These are phyloP conservation scores for Neofusicoccum laricinum DNA, from an alignment of 2,329 filamentous ascomycete genomes.

Conservation along the genomic window DNA sequence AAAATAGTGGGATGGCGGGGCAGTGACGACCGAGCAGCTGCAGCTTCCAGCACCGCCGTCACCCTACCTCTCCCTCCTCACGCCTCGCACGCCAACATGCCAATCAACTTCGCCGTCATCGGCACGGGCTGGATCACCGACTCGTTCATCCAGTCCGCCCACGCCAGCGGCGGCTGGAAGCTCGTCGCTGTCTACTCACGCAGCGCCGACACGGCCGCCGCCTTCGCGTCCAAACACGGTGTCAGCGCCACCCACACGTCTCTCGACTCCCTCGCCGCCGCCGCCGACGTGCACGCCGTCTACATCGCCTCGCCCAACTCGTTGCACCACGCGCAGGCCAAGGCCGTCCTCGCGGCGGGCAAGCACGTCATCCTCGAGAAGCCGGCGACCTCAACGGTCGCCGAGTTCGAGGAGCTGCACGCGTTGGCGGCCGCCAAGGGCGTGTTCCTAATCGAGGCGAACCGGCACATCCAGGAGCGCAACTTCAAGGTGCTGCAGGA, in stretches of 20 bases:
- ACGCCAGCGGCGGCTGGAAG: slow-evolving; percentile 43
- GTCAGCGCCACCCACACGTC: slow-evolving; percentile 37
- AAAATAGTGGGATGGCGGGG: slow-evolving; percentile 12
- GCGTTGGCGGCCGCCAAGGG: slow-evolving; percentile 38
- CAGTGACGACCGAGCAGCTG: not conserved
- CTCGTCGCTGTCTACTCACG: slow-evolving; percentile 48
- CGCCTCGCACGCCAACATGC: slow-evolving; percentile 19
- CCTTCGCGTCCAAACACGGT: slow-evolving; percentile 43
- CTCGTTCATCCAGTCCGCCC: slow-evolving; percentile 44
- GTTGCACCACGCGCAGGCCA: slow-evolving; percentile 47
- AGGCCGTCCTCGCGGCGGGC: slow-evolving; percentile 39
- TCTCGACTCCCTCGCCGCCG: slow-evolving; percentile 37
- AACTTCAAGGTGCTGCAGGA: slow-evolving; percentile 46
- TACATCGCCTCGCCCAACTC: slow-evolving; percentile 52
- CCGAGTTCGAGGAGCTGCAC: slow-evolving; percentile 45
- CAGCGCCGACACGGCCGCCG: slow-evolving; percentile 39
- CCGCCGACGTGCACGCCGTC: slow-evolving; percentile 39
- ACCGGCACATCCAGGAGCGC: slow-evolving; percentile 49
- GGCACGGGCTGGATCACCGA: slow-evolving; percentile 52
- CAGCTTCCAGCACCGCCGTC: not conserved
- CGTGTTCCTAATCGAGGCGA: slow-evolving; percentile 48
- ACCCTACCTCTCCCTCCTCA: not conserved
- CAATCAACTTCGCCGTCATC: slow-evolving; percentile 44
- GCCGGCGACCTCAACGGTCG: slow-evolving; percentile 43
- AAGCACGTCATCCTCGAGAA: slow-evolving; percentile 53